Conservation (phyloP, 371 early-diverging fungal species). For the Mucor indicus region DNA sequence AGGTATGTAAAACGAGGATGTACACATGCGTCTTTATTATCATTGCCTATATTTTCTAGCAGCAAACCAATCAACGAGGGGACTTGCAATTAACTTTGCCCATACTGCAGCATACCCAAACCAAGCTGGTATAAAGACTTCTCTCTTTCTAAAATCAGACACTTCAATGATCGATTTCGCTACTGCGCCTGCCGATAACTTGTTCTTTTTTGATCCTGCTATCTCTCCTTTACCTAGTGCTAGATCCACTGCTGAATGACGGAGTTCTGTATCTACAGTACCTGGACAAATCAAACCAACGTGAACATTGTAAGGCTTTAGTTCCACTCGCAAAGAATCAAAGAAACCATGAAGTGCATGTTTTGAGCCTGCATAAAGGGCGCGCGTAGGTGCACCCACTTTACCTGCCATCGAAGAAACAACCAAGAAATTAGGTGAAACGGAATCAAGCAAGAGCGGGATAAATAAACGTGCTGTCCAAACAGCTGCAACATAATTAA, state of each 20-base stretch:
- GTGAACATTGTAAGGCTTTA: slow-evolving; percentile 52
- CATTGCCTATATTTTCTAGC: slow-evolving; percentile 35
- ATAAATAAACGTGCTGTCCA: slow-evolving; percentile 57
- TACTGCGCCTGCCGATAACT: slow-evolving; percentile 56
- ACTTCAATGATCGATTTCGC: slow-evolving; percentile 62
- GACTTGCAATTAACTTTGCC: slow-evolving; percentile 58
- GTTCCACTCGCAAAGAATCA: slow-evolving; percentile 78
- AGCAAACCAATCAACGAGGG: slow-evolving; percentile 65
- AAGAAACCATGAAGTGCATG: slow-evolving; percentile 87
- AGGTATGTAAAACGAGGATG: too few species aligned
- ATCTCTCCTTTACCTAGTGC: slow-evolving; percentile 13
- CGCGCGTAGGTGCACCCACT: slow-evolving; percentile 79
- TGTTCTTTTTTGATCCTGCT: slow-evolving; percentile 61
- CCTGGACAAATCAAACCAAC: slow-evolving; percentile 75
- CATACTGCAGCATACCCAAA: slow-evolving; percentile 52
- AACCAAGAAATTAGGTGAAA: slow-evolving; percentile 63
- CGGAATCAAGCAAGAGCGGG: slow-evolving; percentile 48
- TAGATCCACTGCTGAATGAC: slow-evolving; percentile 68
- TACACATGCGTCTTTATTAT: too few species aligned
- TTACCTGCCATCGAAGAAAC: slow-evolving; percentile 82
- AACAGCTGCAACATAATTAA: slow-evolving; percentile 71
- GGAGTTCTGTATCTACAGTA: slow-evolving; percentile 73
- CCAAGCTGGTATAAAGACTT: slow-evolving; percentile 63
- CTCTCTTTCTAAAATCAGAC: slow-evolving; percentile 55
- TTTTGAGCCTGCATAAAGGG: slow-evolving; percentile 80